Base-by-base conservation (phyloP, 129 eudicot species). In the Cynara cardunculus region DNA sequence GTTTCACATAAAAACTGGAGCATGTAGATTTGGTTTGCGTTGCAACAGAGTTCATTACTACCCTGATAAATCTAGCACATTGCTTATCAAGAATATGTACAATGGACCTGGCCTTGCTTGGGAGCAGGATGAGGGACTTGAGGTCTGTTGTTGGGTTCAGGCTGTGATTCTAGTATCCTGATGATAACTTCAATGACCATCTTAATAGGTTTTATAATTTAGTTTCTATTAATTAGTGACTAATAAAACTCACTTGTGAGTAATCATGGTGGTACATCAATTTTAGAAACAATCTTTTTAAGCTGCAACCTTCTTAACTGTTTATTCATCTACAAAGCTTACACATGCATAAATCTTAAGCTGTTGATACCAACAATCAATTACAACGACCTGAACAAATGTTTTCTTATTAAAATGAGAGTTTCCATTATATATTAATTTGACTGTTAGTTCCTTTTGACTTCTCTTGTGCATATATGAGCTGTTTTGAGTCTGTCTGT, bases 101-200 rank as follows among this genome's bases (percentile, higher is more conserved):
- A 84, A 78, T 77, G 99, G 99, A 78, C 98, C 97, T 82, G 99
- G 99, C 69, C 93, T 96, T 85, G 88, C 97, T 66, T 96, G 97
- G 97, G 99, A 96, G 79, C 99, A 96, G 84, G 99, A 96, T 81
- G 99, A 96, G 86, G 99, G 97, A 87, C 99, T 96, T 89, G 99
- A 96, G 98, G 99, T 96, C 99, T 96, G 99, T 92, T 89, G 88
- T 86, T 90, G 93, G 85, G 79, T 90, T 91, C 91, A 82, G 78
- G 84, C 83, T 84, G 93, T 88, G 92, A 77, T 86, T 90, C 87
- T 90, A 80, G 99, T 96, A 96, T 96, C 99, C 99, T 94, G 83
- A 84, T 89, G 26, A 84, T 81, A 32, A 80, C 11, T 78, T 59
- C 75, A 59, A 70, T 78, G 72, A 37, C 22, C 37, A 35, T 56